These are phyloP conservation scores for Sporothrix euskadiensis DNA, from an alignment of 2,329 filamentous ascomycete species.

Conservation along the genomic window DNA sequence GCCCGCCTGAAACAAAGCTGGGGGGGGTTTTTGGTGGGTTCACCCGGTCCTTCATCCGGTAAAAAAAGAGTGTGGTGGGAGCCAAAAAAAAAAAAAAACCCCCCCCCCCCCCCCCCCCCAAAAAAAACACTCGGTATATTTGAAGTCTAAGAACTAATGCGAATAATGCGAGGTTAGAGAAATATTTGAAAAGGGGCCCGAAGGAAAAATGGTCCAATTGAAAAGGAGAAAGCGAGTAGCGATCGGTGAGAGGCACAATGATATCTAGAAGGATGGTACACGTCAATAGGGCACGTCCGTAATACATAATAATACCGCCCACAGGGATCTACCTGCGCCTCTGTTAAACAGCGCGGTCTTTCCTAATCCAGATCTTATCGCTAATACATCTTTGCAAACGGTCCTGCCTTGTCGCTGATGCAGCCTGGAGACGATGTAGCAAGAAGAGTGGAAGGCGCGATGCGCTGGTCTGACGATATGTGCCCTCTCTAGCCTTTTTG, in stretches of 20 bases:
- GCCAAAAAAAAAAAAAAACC: too few species aligned
- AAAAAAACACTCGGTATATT: background rate
- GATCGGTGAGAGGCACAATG: background rate
- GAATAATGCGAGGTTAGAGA: background rate
- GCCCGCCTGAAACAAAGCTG: too few species aligned
- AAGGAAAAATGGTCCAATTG: background rate
- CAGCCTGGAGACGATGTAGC: background rate
- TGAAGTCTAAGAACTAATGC: background rate
- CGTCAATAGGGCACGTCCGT: background rate
- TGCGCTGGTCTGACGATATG: background rate
- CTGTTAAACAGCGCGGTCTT: background rate
- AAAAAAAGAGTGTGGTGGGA: too few species aligned
- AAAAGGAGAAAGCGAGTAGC: background rate
- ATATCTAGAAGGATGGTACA: background rate
- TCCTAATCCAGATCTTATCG: background rate
- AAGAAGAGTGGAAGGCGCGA: conserved; percentile 13
- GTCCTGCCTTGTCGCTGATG: background rate
- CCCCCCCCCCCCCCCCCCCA: too few species aligned
- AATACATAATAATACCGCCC: background rate
- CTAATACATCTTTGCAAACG: background rate
- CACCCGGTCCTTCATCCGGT: too few species aligned
- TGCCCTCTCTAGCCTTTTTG: background rate
- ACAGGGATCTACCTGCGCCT: background rate
- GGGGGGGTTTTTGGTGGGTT: too few species aligned
- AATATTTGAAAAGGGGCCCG: background rate